phyloP scores from a whole-genome alignment of 257 asterid species.

The Ophiorrhiza pumila region DNA sequence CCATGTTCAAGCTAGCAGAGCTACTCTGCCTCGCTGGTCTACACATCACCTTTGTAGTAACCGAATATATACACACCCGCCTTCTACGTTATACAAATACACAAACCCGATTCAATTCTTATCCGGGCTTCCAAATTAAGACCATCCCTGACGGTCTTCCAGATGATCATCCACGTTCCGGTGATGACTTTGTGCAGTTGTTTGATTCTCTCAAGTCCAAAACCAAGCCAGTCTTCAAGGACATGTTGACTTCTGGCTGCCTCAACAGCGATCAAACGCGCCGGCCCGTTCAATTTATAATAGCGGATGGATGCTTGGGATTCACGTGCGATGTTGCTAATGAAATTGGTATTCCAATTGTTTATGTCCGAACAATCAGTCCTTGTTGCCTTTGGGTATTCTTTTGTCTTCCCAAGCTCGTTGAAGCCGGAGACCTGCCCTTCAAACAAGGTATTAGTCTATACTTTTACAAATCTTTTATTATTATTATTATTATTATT shows the following conservation, averaged over 20 bases:
- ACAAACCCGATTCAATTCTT: slow-evolving; percentile 30
- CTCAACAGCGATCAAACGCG: slow-evolving; percentile 20
- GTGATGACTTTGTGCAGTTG: slow-evolving; percentile 23
- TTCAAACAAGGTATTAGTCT: slow-evolving; percentile 21
- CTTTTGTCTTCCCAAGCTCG: slow-evolving; percentile 43
- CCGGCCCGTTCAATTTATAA: slow-evolving; percentile 36
- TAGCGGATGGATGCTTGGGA: slow-evolving; percentile 46
- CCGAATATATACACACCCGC: slow-evolving; percentile 47
- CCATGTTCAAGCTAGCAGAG: slow-evolving; percentile 66
- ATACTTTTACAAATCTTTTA: slow-evolving; percentile 13
- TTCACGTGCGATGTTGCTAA: slow-evolving; percentile 55
- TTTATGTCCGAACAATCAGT: slow-evolving; percentile 49
- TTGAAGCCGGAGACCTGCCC: slow-evolving; percentile 58
- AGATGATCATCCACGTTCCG: slow-evolving; percentile 40
- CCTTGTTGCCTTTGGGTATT: slow-evolving; percentile 57
- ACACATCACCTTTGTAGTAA: slow-evolving; percentile 54
- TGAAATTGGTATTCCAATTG: slow-evolving; percentile 52
- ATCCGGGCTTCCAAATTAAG: slow-evolving; percentile 38
- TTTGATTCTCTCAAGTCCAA: slow-evolving; percentile 11
- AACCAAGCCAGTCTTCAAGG: slow-evolving; percentile 27
- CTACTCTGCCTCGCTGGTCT: slow-evolving; percentile 44
- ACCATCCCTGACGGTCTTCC: slow-evolving; percentile 54
- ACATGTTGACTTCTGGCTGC: slow-evolving; percentile 36
- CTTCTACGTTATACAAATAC: slow-evolving; percentile 39
- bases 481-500: background rate